Conservation (phyloP, 495 filamentous ascomycete species). For the Talaromyces wortmannii region DNA sequence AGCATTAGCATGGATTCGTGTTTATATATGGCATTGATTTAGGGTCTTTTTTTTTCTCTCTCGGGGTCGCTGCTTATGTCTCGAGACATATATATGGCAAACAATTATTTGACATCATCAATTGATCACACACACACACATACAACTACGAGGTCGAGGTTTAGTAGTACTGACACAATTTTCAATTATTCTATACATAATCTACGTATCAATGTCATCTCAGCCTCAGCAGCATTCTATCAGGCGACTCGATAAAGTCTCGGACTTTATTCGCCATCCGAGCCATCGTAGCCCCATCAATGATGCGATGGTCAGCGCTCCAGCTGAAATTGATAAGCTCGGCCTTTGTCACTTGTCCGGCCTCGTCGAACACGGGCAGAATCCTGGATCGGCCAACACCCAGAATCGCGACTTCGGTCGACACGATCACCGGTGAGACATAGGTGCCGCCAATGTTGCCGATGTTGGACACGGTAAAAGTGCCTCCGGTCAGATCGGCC, state of each 20-base stretch:
- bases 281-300: conserved; percentile 93
- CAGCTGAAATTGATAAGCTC: conserved; percentile 91
- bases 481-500: conserved; percentile 76
- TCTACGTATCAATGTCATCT: conserved; percentile 21
- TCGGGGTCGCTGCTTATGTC: neutral
- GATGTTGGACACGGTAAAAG: conserved; percentile 94
- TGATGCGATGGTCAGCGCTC: conserved; percentile 92
- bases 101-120: no score
- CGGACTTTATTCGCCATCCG: conserved; percentile 76
- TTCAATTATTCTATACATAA: neutral
- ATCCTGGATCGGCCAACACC: conserved; percentile 75
- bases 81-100: neutral
- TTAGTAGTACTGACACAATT: no score
- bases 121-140: no score
- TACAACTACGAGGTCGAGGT: no score
- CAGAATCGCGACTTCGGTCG: conserved; percentile 84
- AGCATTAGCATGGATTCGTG: neutral
- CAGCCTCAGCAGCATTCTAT: conserved; percentile 62
- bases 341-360: conserved; percentile 81
- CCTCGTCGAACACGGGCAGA: conserved; percentile 65
- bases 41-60: neutral
- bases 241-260: conserved; percentile 72
- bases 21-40: no score
- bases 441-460: conserved; percentile 95
- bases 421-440: conserved; percentile 82